phyloP scores from a whole-genome alignment of 1,284 basidiomycete genomes.

The Puccinia horiana region DNA sequence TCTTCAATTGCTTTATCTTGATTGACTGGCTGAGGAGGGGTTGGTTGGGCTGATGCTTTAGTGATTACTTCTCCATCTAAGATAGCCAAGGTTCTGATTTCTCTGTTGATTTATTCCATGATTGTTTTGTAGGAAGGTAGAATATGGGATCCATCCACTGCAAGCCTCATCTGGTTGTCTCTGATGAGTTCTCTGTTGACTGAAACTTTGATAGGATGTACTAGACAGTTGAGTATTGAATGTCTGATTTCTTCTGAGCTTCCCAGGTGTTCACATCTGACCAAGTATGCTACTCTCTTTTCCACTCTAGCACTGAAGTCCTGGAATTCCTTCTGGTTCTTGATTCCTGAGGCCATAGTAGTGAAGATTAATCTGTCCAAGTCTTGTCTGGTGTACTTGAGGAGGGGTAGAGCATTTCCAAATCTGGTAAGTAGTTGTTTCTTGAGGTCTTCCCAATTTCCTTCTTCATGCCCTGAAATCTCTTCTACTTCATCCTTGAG shows the following conservation, averaged over 20 bases:
- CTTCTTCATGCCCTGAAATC: background rate
- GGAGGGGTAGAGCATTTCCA: background rate
- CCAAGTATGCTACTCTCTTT: background rate
- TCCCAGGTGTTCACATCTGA: background rate
- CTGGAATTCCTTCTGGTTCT: background rate
- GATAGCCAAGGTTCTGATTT: background rate
- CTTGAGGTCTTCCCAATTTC: background rate
- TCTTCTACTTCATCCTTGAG: background rate
- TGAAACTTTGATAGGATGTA: background rate
- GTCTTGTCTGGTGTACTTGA: background rate
- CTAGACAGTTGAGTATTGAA: background rate
- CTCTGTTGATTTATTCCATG: background rate
- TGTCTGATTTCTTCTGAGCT: background rate
- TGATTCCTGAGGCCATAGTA: background rate
- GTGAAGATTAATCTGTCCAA: background rate
- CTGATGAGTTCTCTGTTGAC: background rate
- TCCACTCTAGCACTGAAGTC: background rate
- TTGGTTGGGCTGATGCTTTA: too few relatives aligned
- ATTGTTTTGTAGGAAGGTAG: background rate
- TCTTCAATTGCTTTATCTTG: background rate
- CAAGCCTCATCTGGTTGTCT: background rate
- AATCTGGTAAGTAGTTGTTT: background rate
- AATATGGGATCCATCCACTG: background rate
- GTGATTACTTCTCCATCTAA: too few relatives aligned
- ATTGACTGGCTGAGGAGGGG: too few relatives aligned